Conservation (phyloP, 352 stramenopile species). For the Globisporangium nagaii region DNA sequence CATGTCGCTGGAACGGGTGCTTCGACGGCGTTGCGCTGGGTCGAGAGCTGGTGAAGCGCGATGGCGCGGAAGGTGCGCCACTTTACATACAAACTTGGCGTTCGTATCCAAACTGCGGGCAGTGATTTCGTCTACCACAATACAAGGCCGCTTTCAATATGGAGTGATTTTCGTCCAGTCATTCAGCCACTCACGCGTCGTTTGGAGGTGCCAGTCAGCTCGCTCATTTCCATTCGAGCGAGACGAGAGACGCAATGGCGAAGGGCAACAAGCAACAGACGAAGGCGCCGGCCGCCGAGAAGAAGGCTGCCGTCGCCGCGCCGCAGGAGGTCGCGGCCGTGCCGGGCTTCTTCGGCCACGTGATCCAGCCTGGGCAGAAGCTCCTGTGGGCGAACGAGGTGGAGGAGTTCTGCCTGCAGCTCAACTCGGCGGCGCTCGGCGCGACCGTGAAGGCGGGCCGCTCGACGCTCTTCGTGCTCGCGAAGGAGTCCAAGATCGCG, state of each 20-base stretch:
- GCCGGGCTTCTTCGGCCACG: constrained; percentile 77
- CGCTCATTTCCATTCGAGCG: constrained; percentile 2
- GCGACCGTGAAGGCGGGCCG: constrained; percentile 41
- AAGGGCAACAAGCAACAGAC: constrained; percentile 6
- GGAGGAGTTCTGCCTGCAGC: constrained; percentile 70
- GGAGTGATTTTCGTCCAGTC: too few relatives aligned
- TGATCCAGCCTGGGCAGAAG: constrained; percentile 54
- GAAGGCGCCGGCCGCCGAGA: constrained; percentile 1
- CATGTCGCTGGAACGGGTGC: too few relatives aligned
- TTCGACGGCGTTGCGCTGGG: too few relatives aligned
- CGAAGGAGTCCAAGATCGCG: constrained; percentile 67
- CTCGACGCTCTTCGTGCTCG: constrained; percentile 69
- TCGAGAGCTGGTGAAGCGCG: too few relatives aligned
- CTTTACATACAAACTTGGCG: too few relatives aligned
- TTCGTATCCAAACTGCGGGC: too few relatives aligned
- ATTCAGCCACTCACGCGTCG: too few relatives aligned
- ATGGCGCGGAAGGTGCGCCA: too few relatives aligned
- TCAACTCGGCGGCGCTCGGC: constrained; percentile 71
- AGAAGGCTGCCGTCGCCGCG: not conserved
- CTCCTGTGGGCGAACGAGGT: constrained; percentile 68
- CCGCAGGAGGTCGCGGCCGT: constrained; percentile 39
- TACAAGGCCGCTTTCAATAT: too few relatives aligned
- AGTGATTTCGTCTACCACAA: too few relatives aligned
- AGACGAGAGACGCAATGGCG: not conserved
- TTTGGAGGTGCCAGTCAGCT: not conserved